These are phyloP conservation scores for Phialocephala subalpina DNA, from an alignment of 2,329 filamentous ascomycete species.

Conservation along the genomic window DNA sequence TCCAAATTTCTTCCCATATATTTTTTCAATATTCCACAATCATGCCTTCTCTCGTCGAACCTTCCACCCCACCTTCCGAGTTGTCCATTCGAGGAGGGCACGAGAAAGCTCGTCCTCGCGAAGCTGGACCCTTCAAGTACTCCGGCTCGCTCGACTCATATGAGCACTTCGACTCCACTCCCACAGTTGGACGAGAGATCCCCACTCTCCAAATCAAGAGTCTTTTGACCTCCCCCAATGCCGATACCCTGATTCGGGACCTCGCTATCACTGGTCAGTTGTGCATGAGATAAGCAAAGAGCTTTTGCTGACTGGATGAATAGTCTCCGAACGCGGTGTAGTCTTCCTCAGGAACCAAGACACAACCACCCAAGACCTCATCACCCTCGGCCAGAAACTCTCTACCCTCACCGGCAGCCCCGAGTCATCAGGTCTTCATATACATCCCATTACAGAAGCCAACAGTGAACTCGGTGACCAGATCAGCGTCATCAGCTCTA, in stretches of 20 bases:
- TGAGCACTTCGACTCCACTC: slow-evolving; percentile 33
- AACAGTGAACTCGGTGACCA: slow-evolving; percentile 61
- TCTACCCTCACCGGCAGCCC: slow-evolving; percentile 35
- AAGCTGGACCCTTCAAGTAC: slow-evolving; percentile 9
- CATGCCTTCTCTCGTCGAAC: slow-evolving; percentile 20
- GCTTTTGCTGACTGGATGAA: slow-evolving; percentile 42
- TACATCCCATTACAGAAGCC: slow-evolving; percentile 60
- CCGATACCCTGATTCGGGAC: slow-evolving; percentile 64
- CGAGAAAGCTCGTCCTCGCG: slow-evolving; percentile 14
- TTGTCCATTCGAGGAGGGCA: slow-evolving; percentile 10
- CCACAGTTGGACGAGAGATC: slow-evolving; percentile 61
- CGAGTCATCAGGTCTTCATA: slow-evolving; percentile 56
- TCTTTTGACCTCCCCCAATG: slow-evolving; percentile 57
- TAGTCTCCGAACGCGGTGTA: slow-evolving; percentile 68
- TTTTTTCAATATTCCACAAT: not conserved
- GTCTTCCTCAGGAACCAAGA: slow-evolving; percentile 63
- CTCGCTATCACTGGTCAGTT: slow-evolving; percentile 53
- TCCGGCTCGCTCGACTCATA: slow-evolving; percentile 35
- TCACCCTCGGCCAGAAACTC: slow-evolving; percentile 54
- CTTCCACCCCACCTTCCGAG: not conserved
- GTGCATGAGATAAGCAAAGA: not conserved
- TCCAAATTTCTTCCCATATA: not conserved
- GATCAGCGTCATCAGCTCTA: slow-evolving; percentile 63
- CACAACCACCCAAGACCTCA: slow-evolving; percentile 52
- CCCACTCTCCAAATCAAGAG: slow-evolving; percentile 65